Evolutionary conservation across 176 grass and related monocot genomes (phyloP), one percentile per base, ranked within the genome.

Genomic region (Melocanna baccifera): DNA sequence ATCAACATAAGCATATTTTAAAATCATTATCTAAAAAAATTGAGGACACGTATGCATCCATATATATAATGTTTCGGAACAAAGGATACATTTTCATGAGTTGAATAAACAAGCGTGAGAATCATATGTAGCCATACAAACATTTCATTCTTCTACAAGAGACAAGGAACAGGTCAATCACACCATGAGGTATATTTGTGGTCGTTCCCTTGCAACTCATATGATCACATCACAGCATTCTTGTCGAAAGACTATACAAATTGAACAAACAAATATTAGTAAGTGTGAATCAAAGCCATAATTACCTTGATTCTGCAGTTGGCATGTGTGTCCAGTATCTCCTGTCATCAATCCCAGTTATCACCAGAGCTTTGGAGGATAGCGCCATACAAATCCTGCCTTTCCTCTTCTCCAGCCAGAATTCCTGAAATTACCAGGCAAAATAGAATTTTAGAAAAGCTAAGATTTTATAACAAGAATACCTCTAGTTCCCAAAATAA

Each of bases 271-370:
- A 62, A 43, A 84, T 3, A 69, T 71, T 66, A 86, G 50, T 15
- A 50, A 87, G 39, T 43, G 26, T 14, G 34, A 51, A 56, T 40
- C 0, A 25, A 71, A 64, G 36, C 2, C 47, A 13, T 59, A 40
- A 30, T 81, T 85, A 97, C 92, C 95, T 88, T 62, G 95, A 97
- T 91, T 98, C 96, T 51, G 86, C 84, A 10, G 96, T 98, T 45
- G 91, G 87, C 53, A 95, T 81, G 45, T 95, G 80, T 53, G 85
- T 90, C 96, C 92, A 98, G 66, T 95, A 98, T 94, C 92, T 95
- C 36, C 86, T 79, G 30, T 98, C 96, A 57, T 92, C 85, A 55
- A 98, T 75, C 69, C 96, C 96, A 28, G 89, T 95, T 71, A 98
- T 98, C 50, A 90, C 84, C 62, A 95, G 87, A 28, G 91, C 75